Conservation (phyloP, 192 early-diverging fungal species). For the Backusella tarrabulga region DNA sequence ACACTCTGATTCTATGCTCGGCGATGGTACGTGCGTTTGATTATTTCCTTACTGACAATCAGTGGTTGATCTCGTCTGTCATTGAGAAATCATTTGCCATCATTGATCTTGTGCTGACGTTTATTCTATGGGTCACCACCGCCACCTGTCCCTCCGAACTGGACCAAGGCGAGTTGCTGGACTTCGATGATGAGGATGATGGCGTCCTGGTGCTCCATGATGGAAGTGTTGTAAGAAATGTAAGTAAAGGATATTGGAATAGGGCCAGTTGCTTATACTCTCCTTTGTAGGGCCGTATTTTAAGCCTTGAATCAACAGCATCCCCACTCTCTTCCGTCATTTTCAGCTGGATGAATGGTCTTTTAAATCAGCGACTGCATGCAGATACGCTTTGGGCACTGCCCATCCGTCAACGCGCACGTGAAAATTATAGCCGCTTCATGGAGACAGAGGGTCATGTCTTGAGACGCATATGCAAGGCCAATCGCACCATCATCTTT, state of each 20-base stretch:
- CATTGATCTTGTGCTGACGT: not conserved
- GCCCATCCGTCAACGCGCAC: conserved; percentile 12
- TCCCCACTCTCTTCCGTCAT: conserved; percentile 24
- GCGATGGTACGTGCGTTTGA: conserved; percentile 7
- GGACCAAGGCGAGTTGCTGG: conserved; percentile 26
- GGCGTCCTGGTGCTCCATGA: conserved; percentile 34
- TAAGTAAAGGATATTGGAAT: not conserved
- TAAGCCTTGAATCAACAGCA: conserved; percentile 32
- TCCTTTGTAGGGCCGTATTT: conserved; percentile 31
- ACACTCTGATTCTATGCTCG: conserved; percentile 14
- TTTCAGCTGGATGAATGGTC: conserved; percentile 35
- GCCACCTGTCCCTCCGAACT: conserved; percentile 27
- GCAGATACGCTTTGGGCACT: conserved; percentile 24
- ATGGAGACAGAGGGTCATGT: not conserved
- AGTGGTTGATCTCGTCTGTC: not conserved
- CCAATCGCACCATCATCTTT: conserved; percentile 23
- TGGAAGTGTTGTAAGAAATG: conserved; percentile 34
- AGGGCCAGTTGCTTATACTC: no score
- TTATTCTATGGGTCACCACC: conserved; percentile 20
- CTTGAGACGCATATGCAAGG: not conserved
- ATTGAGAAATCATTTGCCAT: conserved; percentile 21
- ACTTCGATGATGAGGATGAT: conserved; percentile 34
- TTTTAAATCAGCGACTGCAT: conserved; percentile 18
- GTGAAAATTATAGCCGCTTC: conserved; percentile 21
- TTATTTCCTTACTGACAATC: not conserved